phyloP scores from a whole-genome alignment of 169 alveolate species.

The Plasmodium relictum region DNA sequence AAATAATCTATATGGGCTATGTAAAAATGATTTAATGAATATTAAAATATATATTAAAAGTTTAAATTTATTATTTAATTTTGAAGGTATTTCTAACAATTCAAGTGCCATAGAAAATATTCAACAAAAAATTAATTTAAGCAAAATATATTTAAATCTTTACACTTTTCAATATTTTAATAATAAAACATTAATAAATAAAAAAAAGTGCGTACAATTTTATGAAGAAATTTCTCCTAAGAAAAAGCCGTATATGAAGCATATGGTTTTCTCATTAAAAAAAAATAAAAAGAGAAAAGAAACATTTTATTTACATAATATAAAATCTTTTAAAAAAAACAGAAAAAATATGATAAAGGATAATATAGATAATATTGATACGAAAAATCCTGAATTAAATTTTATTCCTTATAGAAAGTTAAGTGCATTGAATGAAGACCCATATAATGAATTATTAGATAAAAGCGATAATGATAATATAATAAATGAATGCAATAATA shows the following conservation, averaged over 20 bases:
- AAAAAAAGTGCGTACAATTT: slow-evolving; percentile 33
- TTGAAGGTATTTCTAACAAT: slow-evolving; percentile 9
- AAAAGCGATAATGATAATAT: neutral
- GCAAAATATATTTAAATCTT: slow-evolving; percentile 28
- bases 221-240: neutral
- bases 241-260: neutral
- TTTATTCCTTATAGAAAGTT: no score
- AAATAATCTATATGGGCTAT: slow-evolving; percentile 41
- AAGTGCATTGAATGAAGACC: neutral
- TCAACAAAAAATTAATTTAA: slow-evolving; percentile 20
- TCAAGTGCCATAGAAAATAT: neutral
- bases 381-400: no score
- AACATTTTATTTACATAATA: neutral
- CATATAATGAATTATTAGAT: neutral
- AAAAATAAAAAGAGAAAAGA: neutral
- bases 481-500: neutral
- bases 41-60: slow-evolving; percentile 39
- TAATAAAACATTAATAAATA: slow-evolving; percentile 3
- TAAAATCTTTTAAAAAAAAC: neutral
- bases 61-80: slow-evolving; percentile 11
- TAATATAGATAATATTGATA: no score
- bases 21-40: slow-evolving; percentile 21
- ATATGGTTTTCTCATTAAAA: neutral
- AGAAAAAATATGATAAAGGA: neutral
- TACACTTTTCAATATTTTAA: slow-evolving; percentile 55